A percentile compares a stretch with the other conserved stretches of the same genome.
These are phyloP conservation scores for Sphagnum tenellum DNA, from an alignment of 225 moss, liverwort and hornwort species.

Conservation along the genomic window DNA sequence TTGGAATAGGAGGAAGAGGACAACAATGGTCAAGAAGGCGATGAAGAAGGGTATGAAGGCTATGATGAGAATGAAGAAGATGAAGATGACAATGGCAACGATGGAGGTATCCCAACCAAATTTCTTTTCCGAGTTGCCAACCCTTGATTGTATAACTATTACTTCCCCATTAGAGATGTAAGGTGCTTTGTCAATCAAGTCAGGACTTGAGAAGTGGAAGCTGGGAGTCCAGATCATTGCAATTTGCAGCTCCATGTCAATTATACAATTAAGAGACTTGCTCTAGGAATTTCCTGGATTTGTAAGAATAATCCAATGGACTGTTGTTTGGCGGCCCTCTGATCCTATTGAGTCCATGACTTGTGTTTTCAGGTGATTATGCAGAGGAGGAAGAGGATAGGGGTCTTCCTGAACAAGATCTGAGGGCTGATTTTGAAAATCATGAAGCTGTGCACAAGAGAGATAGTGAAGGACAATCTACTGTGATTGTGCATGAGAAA, in stretches of 20 bases:
- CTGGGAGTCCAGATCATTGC: too few species aligned
- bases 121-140: too few species aligned
- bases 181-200: too few species aligned
- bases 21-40: constrained; percentile 54
- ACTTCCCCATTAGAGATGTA: too few species aligned
- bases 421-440: neutral
- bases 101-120: constrained; percentile 1
- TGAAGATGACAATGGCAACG: constrained; percentile 37
- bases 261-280: too few species aligned
- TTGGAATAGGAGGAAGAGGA: constrained; percentile 37
- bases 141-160: too few species aligned
- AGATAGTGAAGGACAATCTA: constrained; percentile 15
- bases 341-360: neutral
- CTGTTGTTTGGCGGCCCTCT: too few species aligned
- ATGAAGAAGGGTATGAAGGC: constrained; percentile 57
- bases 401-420: constrained; percentile 22
- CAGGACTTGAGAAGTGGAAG: too few species aligned
- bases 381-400: constrained; percentile 38
- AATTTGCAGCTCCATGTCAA: too few species aligned
- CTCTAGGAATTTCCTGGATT: too few species aligned
- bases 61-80: constrained; percentile 67
- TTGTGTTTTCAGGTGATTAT: constrained; percentile 16
- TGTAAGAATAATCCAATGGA: too few species aligned
- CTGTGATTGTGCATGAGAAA: constrained; percentile 16
- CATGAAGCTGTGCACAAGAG: neutral